Base-by-base conservation (phyloP, 805 yeast genomes). In the Kurtzmaniella cleridarum region DNA sequence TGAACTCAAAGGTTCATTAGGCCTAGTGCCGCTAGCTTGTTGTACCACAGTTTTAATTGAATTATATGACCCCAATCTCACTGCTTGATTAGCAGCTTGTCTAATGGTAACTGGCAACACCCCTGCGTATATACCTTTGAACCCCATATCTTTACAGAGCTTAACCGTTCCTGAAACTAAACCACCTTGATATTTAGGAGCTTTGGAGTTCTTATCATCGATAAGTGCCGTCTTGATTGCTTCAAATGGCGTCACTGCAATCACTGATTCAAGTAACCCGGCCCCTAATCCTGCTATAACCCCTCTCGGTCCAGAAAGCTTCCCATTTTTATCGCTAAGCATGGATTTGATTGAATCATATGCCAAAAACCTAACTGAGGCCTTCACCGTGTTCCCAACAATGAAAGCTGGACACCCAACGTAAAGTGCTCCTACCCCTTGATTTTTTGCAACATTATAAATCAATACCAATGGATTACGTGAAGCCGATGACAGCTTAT, bases 261-360 rank as follows among this genome's bases (percentile, higher is more conserved):
- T 71, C 20, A 89, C 83, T 41, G 95, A 83, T 59, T 91, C 98
- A 44, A 91, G 62, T 33, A 90, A 75, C 28, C 98, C 98, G 2
- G 98, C 98, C 35, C 98, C 97, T 32, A 93, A 69, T n/a, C 98
- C 98, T 1, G 98, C 98, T 26, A 91, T 43, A 5, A 90, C 95
- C 48, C 98, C 98, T 53, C 95, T 64, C 6, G 93, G 81, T 3
- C 95, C 95, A 27, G 93, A 79, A 35, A 93, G 65, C 60, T 87
- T 84, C 5, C 98, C 98, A 45, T 85, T 76, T 49, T 79, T 79
- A 59, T 93, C 98, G 23, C 81, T 78, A 41, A 91, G 68, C 26
- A 84, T 49, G 38, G 78, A 73, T 59, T 89, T 90, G 60, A 93
- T 84, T 13, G 84, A 73, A 58, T 93, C 98, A 54, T 87, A 91